These are phyloP conservation scores for Rhizopogon vulgaris DNA, from an alignment of 768 basidiomycete genomes.

Conservation along the genomic window DNA sequence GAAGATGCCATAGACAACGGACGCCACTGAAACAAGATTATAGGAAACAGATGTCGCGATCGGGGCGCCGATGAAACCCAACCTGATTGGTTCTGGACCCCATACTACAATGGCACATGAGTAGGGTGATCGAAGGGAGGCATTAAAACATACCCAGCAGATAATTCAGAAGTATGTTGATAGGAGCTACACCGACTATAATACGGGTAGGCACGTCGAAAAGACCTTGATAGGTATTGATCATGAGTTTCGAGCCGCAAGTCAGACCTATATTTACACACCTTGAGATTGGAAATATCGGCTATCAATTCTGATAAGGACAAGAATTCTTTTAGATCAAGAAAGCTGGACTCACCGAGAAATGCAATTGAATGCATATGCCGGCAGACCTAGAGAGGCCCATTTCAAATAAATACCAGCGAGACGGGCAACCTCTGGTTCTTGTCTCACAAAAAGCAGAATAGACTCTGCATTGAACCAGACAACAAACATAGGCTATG, in stretches of 20 bases:
- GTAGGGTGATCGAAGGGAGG: neutral
- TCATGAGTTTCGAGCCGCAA: neutral
- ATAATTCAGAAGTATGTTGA: slow-evolving; percentile 79
- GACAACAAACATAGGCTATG: slow-evolving; percentile 49
- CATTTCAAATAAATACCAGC: slow-evolving; percentile 72
- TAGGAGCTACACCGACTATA: slow-evolving; percentile 70
- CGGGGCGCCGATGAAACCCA: slow-evolving; percentile 92
- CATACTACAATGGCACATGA: slow-evolving; percentile 44
- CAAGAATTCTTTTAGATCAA: neutral
- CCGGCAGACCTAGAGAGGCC: slow-evolving; percentile 72
- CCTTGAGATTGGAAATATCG: slow-evolving; percentile 68
- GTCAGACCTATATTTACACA: slow-evolving; percentile 14
- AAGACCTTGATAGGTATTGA: slow-evolving; percentile 38
- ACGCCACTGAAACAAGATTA: slow-evolving; percentile 66
- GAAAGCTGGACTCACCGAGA: slow-evolving; percentile 31
- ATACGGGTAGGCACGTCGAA: slow-evolving; percentile 81
- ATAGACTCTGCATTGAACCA: slow-evolving; percentile 84
- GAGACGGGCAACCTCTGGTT: slow-evolving; percentile 72
- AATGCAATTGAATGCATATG: slow-evolving; percentile 48
- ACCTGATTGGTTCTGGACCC: slow-evolving; percentile 69
- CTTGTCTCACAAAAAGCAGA: slow-evolving; percentile 66
- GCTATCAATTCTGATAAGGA: slow-evolving; percentile 6
- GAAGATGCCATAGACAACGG: slow-evolving; percentile 56
- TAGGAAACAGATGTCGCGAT: slow-evolving; percentile 84
- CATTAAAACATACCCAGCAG: slow-evolving; percentile 51